A percentile compares a stretch with the other conserved stretches of the same genome.
Evolutionary conservation across 2,329 filamentous ascomycete genomes (phyloP).

Genomic region (Talaromyces sp.): DNA sequence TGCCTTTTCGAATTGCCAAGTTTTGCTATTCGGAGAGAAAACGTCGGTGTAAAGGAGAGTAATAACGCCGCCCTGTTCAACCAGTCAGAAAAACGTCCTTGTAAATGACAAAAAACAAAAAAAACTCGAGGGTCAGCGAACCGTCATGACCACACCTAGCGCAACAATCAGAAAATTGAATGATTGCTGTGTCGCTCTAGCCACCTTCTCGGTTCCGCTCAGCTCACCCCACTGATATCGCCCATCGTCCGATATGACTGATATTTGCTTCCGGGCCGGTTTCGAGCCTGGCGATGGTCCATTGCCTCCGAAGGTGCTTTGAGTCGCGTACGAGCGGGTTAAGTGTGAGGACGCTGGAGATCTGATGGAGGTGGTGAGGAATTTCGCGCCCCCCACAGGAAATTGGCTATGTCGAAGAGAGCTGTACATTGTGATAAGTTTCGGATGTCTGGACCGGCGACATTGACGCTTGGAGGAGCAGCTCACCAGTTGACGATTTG

Average conservation of each 20-base stretch:
- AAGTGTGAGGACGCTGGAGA: constrained; percentile 5
- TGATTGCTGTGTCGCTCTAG: constrained; percentile 81
- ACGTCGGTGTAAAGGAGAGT: constrained; percentile 79
- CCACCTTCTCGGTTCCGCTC: constrained; percentile 70
- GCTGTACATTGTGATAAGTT: constrained; percentile 19
- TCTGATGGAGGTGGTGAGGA: neutral
- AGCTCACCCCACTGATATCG: constrained; percentile 75
- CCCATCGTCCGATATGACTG: constrained; percentile 81
- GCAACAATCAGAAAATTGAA: constrained; percentile 80
- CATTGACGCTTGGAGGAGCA: constrained; percentile 12
- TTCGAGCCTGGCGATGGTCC: constrained; percentile 30
- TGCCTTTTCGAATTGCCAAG: constrained; percentile 80
- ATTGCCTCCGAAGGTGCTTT: constrained; percentile 42
- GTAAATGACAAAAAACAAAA: neutral
- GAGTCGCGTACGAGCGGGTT: constrained; percentile 56
- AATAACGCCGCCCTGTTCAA: constrained; percentile 63
- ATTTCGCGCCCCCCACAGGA: constrained; percentile 4
- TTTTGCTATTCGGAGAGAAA: constrained; percentile 80
- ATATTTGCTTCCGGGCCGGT: constrained; percentile 65
- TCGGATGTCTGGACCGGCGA: constrained; percentile 15
- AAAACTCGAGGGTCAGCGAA: constrained; percentile 36
- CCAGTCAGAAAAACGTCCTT: neutral
- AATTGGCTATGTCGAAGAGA: constrained; percentile 19
- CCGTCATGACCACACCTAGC: constrained; percentile 70
- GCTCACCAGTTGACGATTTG: neutral